phyloP scores from a whole-genome alignment of 2,329 filamentous ascomycete species.

The Didymella segeticola region DNA sequence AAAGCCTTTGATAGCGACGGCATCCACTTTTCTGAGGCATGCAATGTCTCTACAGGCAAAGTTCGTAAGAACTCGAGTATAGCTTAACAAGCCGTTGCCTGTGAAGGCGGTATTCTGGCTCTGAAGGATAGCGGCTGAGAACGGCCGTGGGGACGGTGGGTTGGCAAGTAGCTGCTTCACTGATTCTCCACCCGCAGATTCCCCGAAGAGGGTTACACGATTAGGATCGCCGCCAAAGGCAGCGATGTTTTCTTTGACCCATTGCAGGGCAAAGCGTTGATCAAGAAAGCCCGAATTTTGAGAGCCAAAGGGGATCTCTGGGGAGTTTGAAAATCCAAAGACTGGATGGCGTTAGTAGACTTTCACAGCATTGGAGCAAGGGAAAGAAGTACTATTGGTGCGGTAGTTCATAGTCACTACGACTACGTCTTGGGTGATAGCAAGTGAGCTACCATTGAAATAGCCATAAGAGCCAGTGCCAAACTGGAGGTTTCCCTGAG shows the following conservation, averaged over 20 bases:
- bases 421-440: slow-evolving; percentile 32
- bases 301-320: slow-evolving; percentile 25
- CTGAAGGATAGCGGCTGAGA: slow-evolving; percentile 34
- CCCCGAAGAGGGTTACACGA: slow-evolving; percentile 55
- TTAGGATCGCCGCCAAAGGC: slow-evolving; percentile 56
- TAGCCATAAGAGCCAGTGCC: slow-evolving; percentile 23
- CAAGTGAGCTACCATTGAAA: slow-evolving; percentile 35
- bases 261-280: slow-evolving; percentile 60
- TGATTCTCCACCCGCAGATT: slow-evolving; percentile 32
- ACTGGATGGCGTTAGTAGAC: slow-evolving; percentile 7
- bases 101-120: slow-evolving; percentile 21
- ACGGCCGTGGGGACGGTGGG: slow-evolving; percentile 23
- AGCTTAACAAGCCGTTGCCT: slow-evolving; percentile 15
- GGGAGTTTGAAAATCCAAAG: slow-evolving; percentile 33
- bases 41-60: slow-evolving; percentile 17
- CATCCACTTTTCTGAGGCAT: slow-evolving; percentile 12
- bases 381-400: slow-evolving; percentile 24
- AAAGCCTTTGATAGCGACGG: slow-evolving; percentile 10
- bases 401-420: slow-evolving; percentile 37
- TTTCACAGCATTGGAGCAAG: no score
- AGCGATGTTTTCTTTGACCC: slow-evolving; percentile 57
- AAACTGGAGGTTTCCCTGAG: slow-evolving; percentile 30
- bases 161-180: slow-evolving; percentile 32
- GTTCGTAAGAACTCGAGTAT: slow-evolving; percentile 13
- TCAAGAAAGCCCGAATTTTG: slow-evolving; percentile 62